Evolutionary conservation across 495 filamentous ascomycete species (phyloP).

Genomic region (Trichoderma erinaceum): DNA sequence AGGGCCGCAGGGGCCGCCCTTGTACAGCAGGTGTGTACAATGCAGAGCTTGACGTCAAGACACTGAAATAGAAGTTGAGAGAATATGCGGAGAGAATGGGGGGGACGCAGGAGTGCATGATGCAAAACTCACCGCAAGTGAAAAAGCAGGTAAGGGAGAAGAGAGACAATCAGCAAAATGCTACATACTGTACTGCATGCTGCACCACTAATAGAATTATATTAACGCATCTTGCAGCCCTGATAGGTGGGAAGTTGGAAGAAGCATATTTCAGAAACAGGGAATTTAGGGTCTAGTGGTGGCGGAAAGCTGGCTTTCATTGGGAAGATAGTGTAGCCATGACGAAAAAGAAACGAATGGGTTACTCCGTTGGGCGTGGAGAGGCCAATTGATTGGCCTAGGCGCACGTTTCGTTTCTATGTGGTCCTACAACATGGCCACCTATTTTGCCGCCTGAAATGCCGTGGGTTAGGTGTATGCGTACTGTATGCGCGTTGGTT

Average conservation of each 20-base stretch:
- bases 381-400: background rate
- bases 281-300: background rate
- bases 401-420: background rate
- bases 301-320: background rate
- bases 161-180: too few relatives aligned
- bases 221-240: too few relatives aligned
- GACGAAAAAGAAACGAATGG: background rate
- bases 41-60: background rate
- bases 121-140: background rate
- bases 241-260: too few relatives aligned
- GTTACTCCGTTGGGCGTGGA: background rate
- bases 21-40: background rate
- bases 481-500: too few relatives aligned
- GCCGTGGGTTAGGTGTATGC: too few relatives aligned
- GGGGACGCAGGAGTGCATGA: slow-evolving; percentile 5
- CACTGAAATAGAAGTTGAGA: background rate
- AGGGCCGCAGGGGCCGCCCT: too few relatives aligned
- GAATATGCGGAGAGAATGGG: background rate
- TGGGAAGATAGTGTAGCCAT: background rate
- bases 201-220: too few relatives aligned
- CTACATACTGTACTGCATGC: too few relatives aligned
- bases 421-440: too few relatives aligned
- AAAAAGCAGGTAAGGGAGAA: background rate
- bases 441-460: too few relatives aligned
- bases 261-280: background rate